Evolutionary conservation across 2,329 filamentous ascomycete genomes (phyloP).

Genomic region (Amesomyces nigricolor): DNA sequence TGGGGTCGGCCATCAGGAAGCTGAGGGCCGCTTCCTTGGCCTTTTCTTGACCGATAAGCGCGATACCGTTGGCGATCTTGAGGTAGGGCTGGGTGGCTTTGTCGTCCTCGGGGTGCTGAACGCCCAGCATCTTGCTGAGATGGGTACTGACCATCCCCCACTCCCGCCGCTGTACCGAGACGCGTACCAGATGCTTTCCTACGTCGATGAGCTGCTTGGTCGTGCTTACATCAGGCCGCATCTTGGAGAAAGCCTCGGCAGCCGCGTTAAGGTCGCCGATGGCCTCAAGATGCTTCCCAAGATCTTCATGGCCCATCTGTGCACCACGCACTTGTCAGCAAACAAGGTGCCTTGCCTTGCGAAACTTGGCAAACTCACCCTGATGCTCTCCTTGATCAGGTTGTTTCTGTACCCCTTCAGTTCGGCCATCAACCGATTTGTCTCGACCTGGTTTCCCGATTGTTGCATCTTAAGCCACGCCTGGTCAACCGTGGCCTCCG

Average conservation of each 20-base stretch:
- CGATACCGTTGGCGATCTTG: conserved; percentile 47
- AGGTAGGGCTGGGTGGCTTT: conserved; percentile 45
- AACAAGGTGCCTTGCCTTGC: background rate
- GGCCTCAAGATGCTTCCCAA: conserved; percentile 75
- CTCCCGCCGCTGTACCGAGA: conserved; percentile 69
- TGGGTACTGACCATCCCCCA: conserved; percentile 63
- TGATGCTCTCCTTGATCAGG: conserved; percentile 91
- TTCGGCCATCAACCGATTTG: conserved; percentile 72
- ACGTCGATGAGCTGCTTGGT: conserved; percentile 79
- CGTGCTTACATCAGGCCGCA: conserved; percentile 86
- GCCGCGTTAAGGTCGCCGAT: conserved; percentile 70
- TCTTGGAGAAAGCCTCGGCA: conserved; percentile 71
- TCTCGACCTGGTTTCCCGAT: conserved; percentile 62
- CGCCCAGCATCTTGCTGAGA: conserved; percentile 56
- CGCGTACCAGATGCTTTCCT: conserved; percentile 68
- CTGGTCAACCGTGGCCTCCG: conserved; percentile 61
- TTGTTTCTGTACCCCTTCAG: conserved; percentile 95
- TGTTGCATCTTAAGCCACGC: conserved; percentile 70
- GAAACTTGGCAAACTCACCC: conserved; percentile 49
- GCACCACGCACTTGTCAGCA: conserved; percentile 7
- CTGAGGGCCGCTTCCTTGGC: conserved; percentile 60
- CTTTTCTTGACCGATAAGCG: conserved; percentile 41
- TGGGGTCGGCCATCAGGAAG: conserved; percentile 62
- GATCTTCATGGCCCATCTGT: conserved; percentile 90
- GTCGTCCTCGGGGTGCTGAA: conserved; percentile 44